Conservation (phyloP, 139 green algal species). For the Chlamydomonas eustigma region DNA sequence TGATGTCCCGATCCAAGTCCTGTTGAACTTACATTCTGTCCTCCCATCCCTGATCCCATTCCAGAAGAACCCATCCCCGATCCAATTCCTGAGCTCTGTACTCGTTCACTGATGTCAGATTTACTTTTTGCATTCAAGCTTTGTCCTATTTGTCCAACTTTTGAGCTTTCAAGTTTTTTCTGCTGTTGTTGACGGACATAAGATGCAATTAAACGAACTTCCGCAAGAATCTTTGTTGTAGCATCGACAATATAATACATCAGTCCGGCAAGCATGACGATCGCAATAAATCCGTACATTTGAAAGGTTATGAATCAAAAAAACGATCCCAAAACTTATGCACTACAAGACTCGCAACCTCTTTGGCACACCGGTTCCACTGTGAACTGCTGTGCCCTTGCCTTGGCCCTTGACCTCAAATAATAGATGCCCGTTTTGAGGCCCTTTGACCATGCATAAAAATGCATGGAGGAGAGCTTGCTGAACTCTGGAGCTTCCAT, state of each 20-base stretch:
- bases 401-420: slow-evolving; percentile 27
- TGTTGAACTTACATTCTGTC: too few relatives aligned
- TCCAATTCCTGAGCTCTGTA: too few relatives aligned
- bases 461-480: slow-evolving; percentile 67
- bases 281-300: too few relatives aligned
- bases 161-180: too few relatives aligned
- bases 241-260: not conserved
- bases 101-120: too few relatives aligned
- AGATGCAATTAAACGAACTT: not conserved
- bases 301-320: too few relatives aligned
- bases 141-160: too few relatives aligned
- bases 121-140: too few relatives aligned
- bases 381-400: slow-evolving; percentile 34
- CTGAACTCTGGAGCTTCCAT: slow-evolving; percentile 50
- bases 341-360: not conserved
- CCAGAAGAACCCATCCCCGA: too few relatives aligned
- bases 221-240: not conserved
- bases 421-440: slow-evolving; percentile 50
- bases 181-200: not conserved
- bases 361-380: not conserved
- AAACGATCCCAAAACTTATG: not conserved
- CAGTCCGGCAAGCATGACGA: not conserved
- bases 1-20: too few relatives aligned
- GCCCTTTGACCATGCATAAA: slow-evolving; percentile 55
- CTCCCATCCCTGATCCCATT: too few relatives aligned